Evolutionary conservation across 805 yeast species (phyloP).

Genomic region (Candida jianshihensis): DNA sequence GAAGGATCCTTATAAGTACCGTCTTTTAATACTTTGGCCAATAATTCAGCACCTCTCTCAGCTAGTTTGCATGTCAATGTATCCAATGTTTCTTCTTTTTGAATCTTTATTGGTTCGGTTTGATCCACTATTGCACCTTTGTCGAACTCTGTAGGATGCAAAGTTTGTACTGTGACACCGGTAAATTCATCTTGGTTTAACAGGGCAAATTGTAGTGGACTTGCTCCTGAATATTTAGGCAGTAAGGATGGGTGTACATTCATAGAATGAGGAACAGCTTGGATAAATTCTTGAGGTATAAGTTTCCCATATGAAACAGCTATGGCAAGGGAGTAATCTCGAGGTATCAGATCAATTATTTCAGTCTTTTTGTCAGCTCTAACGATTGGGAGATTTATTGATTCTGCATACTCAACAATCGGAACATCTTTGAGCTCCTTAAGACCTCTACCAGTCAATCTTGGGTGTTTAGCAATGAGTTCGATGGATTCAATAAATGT

Average conservation of each 20-base stretch:
- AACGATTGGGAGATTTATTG: constrained; percentile 28
- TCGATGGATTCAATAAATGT: constrained; percentile 35
- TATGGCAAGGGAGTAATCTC: constrained; percentile 55
- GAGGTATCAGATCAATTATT: constrained; percentile 22
- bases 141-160: constrained; percentile 86
- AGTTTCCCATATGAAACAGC: constrained; percentile 89
- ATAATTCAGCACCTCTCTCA: constrained; percentile 50
- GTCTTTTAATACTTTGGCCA: constrained; percentile 37
- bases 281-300: constrained; percentile 59
- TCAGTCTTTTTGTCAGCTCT: constrained; percentile 47
- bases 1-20: constrained; percentile 20
- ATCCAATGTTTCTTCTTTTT: constrained; percentile 34
- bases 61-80: constrained; percentile 49
- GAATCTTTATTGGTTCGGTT: constrained; percentile 36
- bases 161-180: constrained; percentile 85
- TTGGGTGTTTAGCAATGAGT: constrained; percentile 57
- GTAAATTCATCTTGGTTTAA: constrained; percentile 54
- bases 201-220: constrained; percentile 80
- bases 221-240: constrained; percentile 79
- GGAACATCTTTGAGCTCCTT: constrained; percentile 45
- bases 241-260: constrained; percentile 91
- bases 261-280: constrained; percentile 47
- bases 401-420: constrained; percentile 34
- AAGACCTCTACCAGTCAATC: constrained; percentile 54
- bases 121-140: constrained; percentile 65